phyloP scores from a whole-genome alignment of 2,329 filamentous ascomycete genomes.

The Rachicladosporium sp. region DNA sequence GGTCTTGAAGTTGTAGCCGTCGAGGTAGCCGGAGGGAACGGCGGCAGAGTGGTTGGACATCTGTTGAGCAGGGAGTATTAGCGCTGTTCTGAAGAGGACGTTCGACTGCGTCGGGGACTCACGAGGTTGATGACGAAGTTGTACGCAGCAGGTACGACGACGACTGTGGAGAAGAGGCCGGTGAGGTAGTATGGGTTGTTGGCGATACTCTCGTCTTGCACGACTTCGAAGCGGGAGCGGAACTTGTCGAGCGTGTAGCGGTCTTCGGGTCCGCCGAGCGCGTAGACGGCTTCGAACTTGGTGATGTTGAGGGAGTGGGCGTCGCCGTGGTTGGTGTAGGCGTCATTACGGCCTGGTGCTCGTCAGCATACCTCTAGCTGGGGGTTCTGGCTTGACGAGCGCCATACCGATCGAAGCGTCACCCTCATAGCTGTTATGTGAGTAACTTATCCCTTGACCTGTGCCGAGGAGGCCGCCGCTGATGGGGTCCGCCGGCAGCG shows the following conservation, averaged over 20 bases:
- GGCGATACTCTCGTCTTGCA: slow-evolving; percentile 14
- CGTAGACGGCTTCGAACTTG: slow-evolving; percentile 11
- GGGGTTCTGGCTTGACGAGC: not conserved
- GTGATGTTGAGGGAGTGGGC: slow-evolving; percentile 13
- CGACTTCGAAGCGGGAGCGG: slow-evolving; percentile 1
- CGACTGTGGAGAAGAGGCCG: slow-evolving; percentile 15
- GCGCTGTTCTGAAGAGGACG: too few relatives aligned
- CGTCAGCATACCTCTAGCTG: not conserved
- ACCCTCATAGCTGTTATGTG: slow-evolving; percentile 25
- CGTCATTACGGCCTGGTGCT: slow-evolving; percentile 10
- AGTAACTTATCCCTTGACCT: slow-evolving; percentile 15
- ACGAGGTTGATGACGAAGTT: slow-evolving; percentile 17
- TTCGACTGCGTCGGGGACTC: too few relatives aligned
- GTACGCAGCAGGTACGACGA: slow-evolving; percentile 17
- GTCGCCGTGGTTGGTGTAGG: slow-evolving; percentile 15
- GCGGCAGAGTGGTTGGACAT: slow-evolving; percentile 18
- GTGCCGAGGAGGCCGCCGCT: slow-evolving; percentile 9
- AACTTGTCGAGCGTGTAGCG: slow-evolving; percentile 15
- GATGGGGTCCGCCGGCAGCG: slow-evolving; percentile 7
- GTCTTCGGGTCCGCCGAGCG: slow-evolving; percentile 5
- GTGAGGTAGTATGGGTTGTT: slow-evolving; percentile 23
- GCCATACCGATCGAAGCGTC: slow-evolving; percentile 16
- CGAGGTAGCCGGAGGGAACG: slow-evolving; percentile 13
- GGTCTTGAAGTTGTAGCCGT: slow-evolving; percentile 11
- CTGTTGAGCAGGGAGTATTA: too few relatives aligned